Conservation (phyloP, 352 stramenopile species). For the Peronosclerospora sorghi region DNA sequence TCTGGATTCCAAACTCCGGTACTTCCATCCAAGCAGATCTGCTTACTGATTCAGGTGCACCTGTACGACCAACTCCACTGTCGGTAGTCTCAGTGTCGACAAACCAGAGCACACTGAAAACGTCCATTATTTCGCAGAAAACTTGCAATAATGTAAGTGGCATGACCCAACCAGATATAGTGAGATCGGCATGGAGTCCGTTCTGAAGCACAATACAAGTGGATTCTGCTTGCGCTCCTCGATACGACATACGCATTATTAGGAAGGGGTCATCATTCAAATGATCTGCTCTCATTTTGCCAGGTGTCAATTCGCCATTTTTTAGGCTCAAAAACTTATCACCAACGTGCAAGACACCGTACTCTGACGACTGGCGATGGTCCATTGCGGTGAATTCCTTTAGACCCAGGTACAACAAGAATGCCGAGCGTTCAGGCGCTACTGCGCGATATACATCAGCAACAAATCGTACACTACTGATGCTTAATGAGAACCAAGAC, state of each 20-base stretch:
- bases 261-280: constrained; percentile 47
- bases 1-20: constrained; percentile 52
- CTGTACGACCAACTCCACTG: constrained; percentile 7
- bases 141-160: constrained; percentile 56
- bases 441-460: constrained; percentile 61
- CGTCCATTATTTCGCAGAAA: constrained; percentile 65
- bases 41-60: constrained; percentile 5
- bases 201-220: constrained; percentile 52
- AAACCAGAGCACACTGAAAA: constrained; percentile 60
- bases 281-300: constrained; percentile 59
- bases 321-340: constrained; percentile 78
- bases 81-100: constrained; percentile 6
- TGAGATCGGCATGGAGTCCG: constrained; percentile 48
- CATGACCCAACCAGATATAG: constrained; percentile 71
- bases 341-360: constrained; percentile 67
- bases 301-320: constrained; percentile 54
- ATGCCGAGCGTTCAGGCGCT: constrained; percentile 46
- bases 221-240: constrained; percentile 25
- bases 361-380: constrained; percentile 58
- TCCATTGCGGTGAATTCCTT: constrained; percentile 54
- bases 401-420: constrained; percentile 45
- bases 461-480: constrained; percentile 43
- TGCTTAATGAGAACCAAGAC: constrained; percentile 66
- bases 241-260: constrained; percentile 51
- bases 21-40: constrained; percentile 44